Percentiles rank a stretch among this genome's conserved stretches.
phyloP scores from a whole-genome alignment of 176 grass and related monocot species.

The Musa acuminata region DNA sequence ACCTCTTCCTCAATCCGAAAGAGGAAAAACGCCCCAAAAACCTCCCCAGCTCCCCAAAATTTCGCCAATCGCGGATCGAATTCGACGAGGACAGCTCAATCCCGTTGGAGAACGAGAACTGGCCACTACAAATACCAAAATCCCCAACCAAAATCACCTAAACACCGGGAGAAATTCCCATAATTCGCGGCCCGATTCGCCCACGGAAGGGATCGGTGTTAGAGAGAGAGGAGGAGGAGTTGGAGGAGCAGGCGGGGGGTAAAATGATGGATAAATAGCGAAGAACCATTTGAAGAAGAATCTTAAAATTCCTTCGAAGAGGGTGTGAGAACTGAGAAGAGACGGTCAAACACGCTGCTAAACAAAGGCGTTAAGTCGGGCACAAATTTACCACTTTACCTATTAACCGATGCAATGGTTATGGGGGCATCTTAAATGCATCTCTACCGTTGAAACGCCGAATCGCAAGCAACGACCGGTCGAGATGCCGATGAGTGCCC shows the following conservation, averaged over 20 bases:
- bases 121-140: background rate
- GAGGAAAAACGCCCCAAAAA: background rate
- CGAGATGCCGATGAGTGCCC: too few relatives aligned
- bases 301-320: conserved; percentile 1
- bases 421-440: background rate
- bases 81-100: background rate
- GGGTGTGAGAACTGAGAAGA: background rate
- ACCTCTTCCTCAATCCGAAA: conserved; percentile 6
- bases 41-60: background rate
- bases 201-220: background rate
- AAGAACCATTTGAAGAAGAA: background rate
- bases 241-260: background rate
- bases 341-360: conserved; percentile 4
- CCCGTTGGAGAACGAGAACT: background rate
- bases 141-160: background rate
- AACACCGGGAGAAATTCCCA: background rate
- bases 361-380: background rate
- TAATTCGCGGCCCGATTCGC: background rate
- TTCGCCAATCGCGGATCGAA: background rate
- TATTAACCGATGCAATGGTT: background rate
- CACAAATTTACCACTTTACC: conserved; percentile 8
- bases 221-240: background rate
- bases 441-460: background rate
- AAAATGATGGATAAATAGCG: background rate
- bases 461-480: background rate